Base-by-base conservation (phyloP, 2,329 filamentous ascomycete species). In the Bimuria novae-zelandiae region DNA sequence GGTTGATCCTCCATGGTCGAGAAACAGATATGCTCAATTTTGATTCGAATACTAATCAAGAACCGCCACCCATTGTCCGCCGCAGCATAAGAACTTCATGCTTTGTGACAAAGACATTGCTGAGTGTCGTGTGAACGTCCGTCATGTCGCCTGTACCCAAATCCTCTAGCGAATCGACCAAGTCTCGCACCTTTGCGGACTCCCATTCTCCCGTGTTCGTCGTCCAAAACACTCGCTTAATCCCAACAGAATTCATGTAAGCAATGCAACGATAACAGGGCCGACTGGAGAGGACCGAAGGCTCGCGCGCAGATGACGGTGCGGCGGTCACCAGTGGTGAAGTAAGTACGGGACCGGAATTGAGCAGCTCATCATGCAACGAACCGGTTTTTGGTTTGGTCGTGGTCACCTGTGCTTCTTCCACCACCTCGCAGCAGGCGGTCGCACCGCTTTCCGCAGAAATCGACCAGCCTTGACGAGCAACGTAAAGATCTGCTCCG, bases 141-240 rank as follows among this genome's bases (percentile, higher is more conserved):
- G 52, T 55, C 8, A 48, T 57, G 47, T 49, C 45, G 36, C 65
- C 51, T 8, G 57, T 49, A 21, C 58, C 49, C 32, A 61, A 51
- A 7, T 56, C 64, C 8, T 80, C 75, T 45, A 82, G 61, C 23
- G 73, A 75, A 59, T 80, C 77, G 2, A 81, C 74, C 22, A 83
- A 63, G 56, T 80, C 76, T 23, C 76, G 64, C 3, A 82, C 75
- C 64, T 82, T 82, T 11, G 76, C 78, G 37, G 75, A 73, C 59
- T 82, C 77, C 80, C 80, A 83, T 14, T 64, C 56, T 1, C 80
- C 80, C n/a, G 68, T 62, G 8, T 71, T 68, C 37, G 75, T 80
- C 1, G 80, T 82, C 80, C 79, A 82, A 61, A 81, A 82, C 0
- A 82, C 79, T 11, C 80, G 74, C 58, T 79, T 79, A 61, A 83